Evolutionary conservation across 495 filamentous ascomycete species (phyloP).

Genomic region (Coniosporium apollinis): DNA sequence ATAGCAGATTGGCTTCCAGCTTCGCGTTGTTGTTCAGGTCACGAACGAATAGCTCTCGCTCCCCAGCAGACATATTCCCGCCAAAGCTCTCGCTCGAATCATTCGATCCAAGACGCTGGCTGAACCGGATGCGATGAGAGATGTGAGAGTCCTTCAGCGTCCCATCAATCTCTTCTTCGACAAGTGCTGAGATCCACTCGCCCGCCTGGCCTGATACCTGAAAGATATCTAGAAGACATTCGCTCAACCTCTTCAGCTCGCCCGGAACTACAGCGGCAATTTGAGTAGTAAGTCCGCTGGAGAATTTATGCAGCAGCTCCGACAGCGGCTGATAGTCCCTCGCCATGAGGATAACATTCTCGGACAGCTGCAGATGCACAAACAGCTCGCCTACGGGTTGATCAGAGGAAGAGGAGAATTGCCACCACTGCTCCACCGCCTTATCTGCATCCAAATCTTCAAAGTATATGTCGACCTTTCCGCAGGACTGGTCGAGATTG

Average conservation of each 20-base stretch:
- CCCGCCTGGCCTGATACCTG: conserved; percentile 80
- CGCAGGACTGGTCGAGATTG: conserved; percentile 42
- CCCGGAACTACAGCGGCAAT: conserved; percentile 65
- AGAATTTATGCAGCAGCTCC: conserved; percentile 71
- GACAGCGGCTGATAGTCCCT: conserved; percentile 73
- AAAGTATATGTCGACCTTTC: conserved; percentile 68
- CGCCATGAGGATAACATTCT: conserved; percentile 73
- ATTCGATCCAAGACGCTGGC: conserved; percentile 58
- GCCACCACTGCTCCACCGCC: conserved; percentile 83
- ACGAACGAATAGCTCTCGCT: conserved; percentile 44
- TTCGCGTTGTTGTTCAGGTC: conserved; percentile 43
- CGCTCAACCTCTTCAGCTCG: conserved; percentile 61
- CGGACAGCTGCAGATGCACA: conserved; percentile 67
- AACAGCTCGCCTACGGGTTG: conserved; percentile 74
- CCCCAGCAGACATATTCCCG: conserved; percentile 22
- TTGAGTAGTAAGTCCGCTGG: conserved; percentile 65
- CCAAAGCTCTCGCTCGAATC: conserved; percentile 48
- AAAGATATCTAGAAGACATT: conserved; percentile 83
- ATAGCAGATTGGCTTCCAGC: conserved; percentile 83
- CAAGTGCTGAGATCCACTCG: conserved; percentile 84
- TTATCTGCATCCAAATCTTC: conserved; percentile 64
- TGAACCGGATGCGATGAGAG: conserved; percentile 57
- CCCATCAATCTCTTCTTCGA: conserved; percentile 95
- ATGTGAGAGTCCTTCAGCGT: conserved; percentile 59
- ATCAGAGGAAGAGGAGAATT: conserved; percentile 53